Conservation (phyloP, 495 filamentous ascomycete species). For the Penicillium lividum region DNA sequence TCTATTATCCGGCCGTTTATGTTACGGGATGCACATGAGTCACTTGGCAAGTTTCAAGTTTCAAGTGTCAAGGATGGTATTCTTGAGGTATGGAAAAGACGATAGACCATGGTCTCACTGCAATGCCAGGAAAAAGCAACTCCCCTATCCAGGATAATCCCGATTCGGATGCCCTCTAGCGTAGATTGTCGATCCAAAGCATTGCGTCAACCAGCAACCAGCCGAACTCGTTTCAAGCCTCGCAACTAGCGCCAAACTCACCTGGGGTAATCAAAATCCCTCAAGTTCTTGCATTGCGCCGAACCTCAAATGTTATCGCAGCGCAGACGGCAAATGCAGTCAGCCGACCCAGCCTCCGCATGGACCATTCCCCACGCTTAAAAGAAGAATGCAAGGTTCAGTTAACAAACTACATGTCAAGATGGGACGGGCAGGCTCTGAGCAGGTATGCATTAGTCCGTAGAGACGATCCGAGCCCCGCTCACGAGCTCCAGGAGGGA, state of each 20-base stretch:
- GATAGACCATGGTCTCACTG: not conserved
- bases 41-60: not conserved
- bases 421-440: slow-evolving; percentile 2
- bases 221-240: not conserved
- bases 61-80: not conserved
- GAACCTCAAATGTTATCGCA: not conserved
- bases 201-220: slow-evolving; percentile 2
- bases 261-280: not conserved
- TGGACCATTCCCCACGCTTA: slow-evolving; percentile 9
- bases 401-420: slow-evolving; percentile 2
- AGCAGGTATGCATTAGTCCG: not conserved
- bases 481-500: slow-evolving; percentile 7
- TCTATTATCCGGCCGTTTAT: not conserved
- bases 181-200: not conserved
- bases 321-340: slow-evolving; percentile 4
- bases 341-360: slow-evolving; percentile 6
- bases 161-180: not conserved
- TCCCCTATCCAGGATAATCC: not conserved
- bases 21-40: not conserved
- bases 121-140: slow-evolving; percentile 1
- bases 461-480: slow-evolving; percentile 1
- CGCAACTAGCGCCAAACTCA: not conserved
- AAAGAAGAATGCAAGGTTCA: not conserved
- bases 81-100: not conserved
- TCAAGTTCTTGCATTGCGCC: not conserved